These are phyloP conservation scores for Lomentospora prolificans DNA, from an alignment of 2,329 filamentous ascomycete genomes.

Conservation along the genomic window DNA sequence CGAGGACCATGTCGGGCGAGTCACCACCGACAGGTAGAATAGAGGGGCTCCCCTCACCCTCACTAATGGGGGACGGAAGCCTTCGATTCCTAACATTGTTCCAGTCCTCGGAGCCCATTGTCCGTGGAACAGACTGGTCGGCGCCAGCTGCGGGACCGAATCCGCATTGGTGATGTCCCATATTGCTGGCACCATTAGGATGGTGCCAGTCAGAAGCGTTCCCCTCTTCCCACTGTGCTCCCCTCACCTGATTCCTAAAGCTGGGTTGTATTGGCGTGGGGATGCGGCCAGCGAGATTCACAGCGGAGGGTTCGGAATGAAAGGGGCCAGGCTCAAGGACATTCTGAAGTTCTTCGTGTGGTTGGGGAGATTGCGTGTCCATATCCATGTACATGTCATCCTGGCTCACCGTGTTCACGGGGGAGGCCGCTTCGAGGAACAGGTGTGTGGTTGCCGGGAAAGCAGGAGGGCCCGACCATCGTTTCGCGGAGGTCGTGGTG, in stretches of 20 bases:
- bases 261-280: slow-evolving; percentile 51
- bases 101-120: slow-evolving; percentile 39
- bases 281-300: slow-evolving; percentile 33
- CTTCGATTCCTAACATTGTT: slow-evolving; percentile 41
- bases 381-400: slow-evolving; percentile 40
- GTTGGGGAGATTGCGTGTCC: slow-evolving; percentile 29
- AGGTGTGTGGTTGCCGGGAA: slow-evolving; percentile 23
- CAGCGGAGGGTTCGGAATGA: slow-evolving; percentile 13
- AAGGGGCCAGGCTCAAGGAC: slow-evolving; percentile 10
- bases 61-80: slow-evolving; percentile 51
- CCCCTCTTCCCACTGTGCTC: slow-evolving; percentile 33
- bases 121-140: slow-evolving; percentile 38
- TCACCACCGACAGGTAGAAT: slow-evolving; percentile 13
- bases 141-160: slow-evolving; percentile 19
- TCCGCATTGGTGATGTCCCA: slow-evolving; percentile 29
- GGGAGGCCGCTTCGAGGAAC: slow-evolving; percentile 30
- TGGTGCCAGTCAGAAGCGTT: slow-evolving; percentile 21
- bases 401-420: slow-evolving; percentile 10
- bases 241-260: slow-evolving; percentile 45
- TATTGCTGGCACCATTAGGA: slow-evolving; percentile 25
- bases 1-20: slow-evolving; percentile 21
- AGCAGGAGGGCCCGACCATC: slow-evolving; percentile 19
- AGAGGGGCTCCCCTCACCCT: slow-evolving; percentile 34
- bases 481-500: slow-evolving; percentile 35
- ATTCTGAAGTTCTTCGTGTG: slow-evolving; percentile 10